Percentiles rank a stretch among this genome's conserved stretches.
These are phyloP conservation scores for Erigeron philadelphicus DNA, from an alignment of 140 eudicot species.

Conservation along the genomic window DNA sequence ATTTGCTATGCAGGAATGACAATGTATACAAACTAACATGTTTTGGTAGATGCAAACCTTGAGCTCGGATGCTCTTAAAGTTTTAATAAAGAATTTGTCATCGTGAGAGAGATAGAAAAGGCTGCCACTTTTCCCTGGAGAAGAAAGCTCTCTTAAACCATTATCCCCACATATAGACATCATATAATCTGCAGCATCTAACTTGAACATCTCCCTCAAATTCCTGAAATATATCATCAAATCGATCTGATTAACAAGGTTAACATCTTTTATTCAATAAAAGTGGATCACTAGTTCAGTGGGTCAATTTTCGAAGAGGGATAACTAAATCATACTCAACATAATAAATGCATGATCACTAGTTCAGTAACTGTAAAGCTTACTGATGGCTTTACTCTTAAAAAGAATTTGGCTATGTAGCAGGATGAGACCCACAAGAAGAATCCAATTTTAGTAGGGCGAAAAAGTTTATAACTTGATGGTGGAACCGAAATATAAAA, in stretches of 20 bases:
- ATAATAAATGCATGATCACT: not conserved
- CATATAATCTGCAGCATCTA: conserved; percentile 85
- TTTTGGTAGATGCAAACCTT: conserved; percentile 43
- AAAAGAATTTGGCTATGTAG: too few species aligned
- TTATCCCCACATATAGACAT: conserved; percentile 91
- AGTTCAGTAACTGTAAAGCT: not conserved
- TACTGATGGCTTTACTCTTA: too few species aligned
- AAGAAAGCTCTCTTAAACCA: conserved; percentile 90
- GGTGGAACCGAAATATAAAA: too few species aligned
- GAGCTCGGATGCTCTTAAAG: conserved; percentile 64
- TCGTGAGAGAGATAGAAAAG: conserved; percentile 83
- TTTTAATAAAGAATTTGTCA: conserved; percentile 88
- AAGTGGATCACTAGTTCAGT: not conserved
- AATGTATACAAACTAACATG: not conserved
- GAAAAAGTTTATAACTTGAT: too few species aligned
- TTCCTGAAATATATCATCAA: conserved; percentile 46
- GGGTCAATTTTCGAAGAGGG: too few species aligned
- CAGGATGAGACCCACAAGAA: too few species aligned
- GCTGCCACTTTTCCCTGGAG: conserved; percentile 99
- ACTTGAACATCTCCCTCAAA: conserved; percentile 92
- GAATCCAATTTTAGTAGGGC: too few species aligned
- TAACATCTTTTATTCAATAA: not conserved
- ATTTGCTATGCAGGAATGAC: too few species aligned
- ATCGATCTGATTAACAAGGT: not conserved
- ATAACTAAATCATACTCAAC: too few species aligned